Conservation (phyloP, 2,329 filamentous ascomycete genomes). For the Ophiostoma ips region DNA sequence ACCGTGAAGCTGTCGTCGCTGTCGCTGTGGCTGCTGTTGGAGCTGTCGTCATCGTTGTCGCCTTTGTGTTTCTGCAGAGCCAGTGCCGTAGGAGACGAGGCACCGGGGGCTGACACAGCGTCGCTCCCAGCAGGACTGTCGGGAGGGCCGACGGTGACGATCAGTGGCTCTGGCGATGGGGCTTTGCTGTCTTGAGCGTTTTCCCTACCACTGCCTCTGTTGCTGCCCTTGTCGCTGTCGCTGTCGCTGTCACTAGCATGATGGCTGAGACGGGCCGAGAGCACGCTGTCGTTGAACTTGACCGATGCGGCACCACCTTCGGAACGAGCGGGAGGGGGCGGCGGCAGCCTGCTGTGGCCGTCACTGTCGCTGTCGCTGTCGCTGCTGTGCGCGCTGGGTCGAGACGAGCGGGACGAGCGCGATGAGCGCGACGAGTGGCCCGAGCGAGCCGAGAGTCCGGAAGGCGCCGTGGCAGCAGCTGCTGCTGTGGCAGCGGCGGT, state of each 20-base stretch:
- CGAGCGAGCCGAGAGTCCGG: not conserved
- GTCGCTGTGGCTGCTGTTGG: not conserved
- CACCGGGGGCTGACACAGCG: too few relatives aligned
- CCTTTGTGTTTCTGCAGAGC: not conserved
- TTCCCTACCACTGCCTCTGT: not conserved
- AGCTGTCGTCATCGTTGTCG: not conserved
- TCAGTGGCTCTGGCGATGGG: not conserved
- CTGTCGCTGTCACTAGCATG: not conserved
- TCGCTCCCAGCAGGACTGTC: not conserved
- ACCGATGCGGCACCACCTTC: not conserved
- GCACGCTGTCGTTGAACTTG: not conserved
- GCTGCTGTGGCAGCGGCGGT: not conserved
- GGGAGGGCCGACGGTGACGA: not conserved
- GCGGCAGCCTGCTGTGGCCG: too few relatives aligned
- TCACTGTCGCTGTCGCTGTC: not conserved
- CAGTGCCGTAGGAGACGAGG: not conserved
- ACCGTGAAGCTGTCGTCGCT: conserved; percentile 2
- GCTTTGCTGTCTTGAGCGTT: not conserved
- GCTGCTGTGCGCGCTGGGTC: not conserved
- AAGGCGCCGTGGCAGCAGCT: not conserved
- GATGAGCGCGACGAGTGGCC: too few relatives aligned
- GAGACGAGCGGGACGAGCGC: not conserved
- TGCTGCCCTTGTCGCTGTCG: not conserved
- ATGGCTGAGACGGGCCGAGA: not conserved
- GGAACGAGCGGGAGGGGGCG: not conserved